These are phyloP conservation scores for Russula emetica DNA, from an alignment of 768 basidiomycete species.

Conservation along the genomic window DNA sequence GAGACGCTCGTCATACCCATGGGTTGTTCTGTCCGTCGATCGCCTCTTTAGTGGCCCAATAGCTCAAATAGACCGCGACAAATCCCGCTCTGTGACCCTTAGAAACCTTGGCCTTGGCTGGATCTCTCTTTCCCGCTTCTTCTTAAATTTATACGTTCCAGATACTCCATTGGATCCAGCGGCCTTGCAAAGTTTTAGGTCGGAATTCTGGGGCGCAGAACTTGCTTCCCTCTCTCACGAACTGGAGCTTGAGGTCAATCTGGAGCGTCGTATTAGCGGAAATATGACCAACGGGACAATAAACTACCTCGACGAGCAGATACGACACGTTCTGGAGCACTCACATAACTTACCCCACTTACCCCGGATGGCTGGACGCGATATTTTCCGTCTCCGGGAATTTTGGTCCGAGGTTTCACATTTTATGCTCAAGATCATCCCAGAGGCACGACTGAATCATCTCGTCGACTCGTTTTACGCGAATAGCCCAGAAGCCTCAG, in stretches of 20 bases:
- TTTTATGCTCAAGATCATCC: slow-evolving; percentile 60
- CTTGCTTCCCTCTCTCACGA: slow-evolving; percentile 43
- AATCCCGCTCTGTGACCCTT: slow-evolving; percentile 10
- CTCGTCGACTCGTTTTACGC: slow-evolving; percentile 42
- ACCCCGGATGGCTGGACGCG: slow-evolving; percentile 35
- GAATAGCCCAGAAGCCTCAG: slow-evolving; percentile 38
- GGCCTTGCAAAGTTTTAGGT: slow-evolving; percentile 49
- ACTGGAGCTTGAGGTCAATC: slow-evolving; percentile 47
- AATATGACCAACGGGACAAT: slow-evolving; percentile 49
- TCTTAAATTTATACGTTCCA: slow-evolving; percentile 75
- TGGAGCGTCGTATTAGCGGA: slow-evolving; percentile 57
- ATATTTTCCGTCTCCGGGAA: slow-evolving; percentile 49
- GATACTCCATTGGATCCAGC: slow-evolving; percentile 85
- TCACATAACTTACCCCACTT: slow-evolving; percentile 32
- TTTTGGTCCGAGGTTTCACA: slow-evolving; percentile 77
- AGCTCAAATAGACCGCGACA: neutral
- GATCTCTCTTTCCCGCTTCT: slow-evolving; percentile 53
- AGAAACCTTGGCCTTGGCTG: slow-evolving; percentile 45
- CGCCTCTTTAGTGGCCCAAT: slow-evolving; percentile 8
- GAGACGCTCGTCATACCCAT: slow-evolving; percentile 17
- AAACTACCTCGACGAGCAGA: slow-evolving; percentile 40
- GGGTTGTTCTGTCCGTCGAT: slow-evolving; percentile 10
- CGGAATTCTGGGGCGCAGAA: slow-evolving; percentile 44
- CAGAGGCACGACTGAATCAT: slow-evolving; percentile 45
- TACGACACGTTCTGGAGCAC: slow-evolving; percentile 34